A percentile compares a stretch with the other conserved stretches of the same genome.
Conservation (phyloP, 495 filamentous ascomycete genomes). For the Podospora sp. region DNA sequence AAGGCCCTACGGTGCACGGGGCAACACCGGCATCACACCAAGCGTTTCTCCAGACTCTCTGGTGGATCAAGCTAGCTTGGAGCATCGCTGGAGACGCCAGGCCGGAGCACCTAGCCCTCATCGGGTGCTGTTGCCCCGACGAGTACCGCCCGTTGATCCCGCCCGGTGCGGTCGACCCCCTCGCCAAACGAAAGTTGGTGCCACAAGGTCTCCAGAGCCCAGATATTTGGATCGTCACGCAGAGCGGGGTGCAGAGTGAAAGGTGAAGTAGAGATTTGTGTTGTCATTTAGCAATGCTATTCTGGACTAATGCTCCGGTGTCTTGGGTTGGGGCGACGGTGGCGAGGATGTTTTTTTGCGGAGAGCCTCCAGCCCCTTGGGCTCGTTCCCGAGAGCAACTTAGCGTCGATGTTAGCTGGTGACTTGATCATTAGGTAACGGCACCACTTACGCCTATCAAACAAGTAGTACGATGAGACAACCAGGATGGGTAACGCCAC, state of each 20-base stretch:
- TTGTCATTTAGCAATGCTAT: conserved; percentile 1
- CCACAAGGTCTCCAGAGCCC: background rate
- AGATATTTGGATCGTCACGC: background rate
- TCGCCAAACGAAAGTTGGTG: background rate
- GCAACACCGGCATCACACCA: background rate
- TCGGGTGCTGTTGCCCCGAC: background rate
- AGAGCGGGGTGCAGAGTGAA: background rate
- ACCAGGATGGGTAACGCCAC: conserved; percentile 49
- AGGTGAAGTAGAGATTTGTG: conserved; percentile 1
- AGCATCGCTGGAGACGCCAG: background rate
- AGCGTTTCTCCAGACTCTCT: background rate
- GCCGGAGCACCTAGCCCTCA: background rate
- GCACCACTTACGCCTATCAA: conserved; percentile 41
- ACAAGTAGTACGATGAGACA: conserved; percentile 50
- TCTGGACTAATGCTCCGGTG: background rate
- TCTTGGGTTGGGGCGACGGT: background rate
- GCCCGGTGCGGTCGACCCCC: background rate
- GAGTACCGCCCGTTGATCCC: background rate
- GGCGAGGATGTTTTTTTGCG: background rate
- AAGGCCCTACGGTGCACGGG: background rate
- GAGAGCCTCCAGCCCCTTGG: conserved; percentile 12
- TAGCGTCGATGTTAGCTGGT: background rate
- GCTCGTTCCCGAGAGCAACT: conserved; percentile 33
- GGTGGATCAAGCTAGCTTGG: background rate
- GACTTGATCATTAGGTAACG: background rate